Base-by-base conservation (phyloP, 768 basidiomycete species). In the Macrolepiota albuminosa region DNA sequence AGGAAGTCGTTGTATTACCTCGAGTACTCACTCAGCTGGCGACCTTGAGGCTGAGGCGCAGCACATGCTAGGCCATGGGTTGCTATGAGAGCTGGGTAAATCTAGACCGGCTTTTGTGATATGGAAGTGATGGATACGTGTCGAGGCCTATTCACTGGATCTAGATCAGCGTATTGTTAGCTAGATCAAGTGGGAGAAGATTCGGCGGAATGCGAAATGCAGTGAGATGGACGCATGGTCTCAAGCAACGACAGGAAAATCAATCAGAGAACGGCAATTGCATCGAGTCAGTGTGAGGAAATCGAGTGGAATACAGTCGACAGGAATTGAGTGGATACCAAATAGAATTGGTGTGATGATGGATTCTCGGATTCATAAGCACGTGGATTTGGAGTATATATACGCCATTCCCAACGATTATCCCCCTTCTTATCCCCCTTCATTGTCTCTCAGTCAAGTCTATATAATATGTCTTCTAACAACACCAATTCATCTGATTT, bases 401-500 rank as follows among this genome's bases (percentile, higher is more conserved):
- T 71, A 72, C 29, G 43, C 58, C 60, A 45, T 56, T 21, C 54
- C 34, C 52, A 54, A 63, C 56, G 37, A 42, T n/a, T 45, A 49
- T 21, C 37, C 45, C 49, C 48, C 58, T 67, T 48, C 57, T 53
- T 61, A 43, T 55, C 62, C 56, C 54, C 53, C 64, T 58, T 60
- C 57, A 53, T 49, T 24, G 54, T 67, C 64, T 68, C 68, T 63
- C 65, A 63, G 64, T 60, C 59, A 55, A 39, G 40, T 49, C 34
- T 53, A 55, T 36, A 58, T 33, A 58, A 54, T 60, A 66, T 65
- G 61, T 56, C 64, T 54, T 63, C 64, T 64, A 71, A 72, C 52
- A 71, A 71, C 63, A 69, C 66, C 37, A 62, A 71, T 56, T 37
- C 63, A 57, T 69, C 69, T 51, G 61, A 62, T 47, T 59, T 59